Evolutionary conservation across 75 land plant genomes (phyloP).

Genomic region (Cunninghamia lanceolata): DNA sequence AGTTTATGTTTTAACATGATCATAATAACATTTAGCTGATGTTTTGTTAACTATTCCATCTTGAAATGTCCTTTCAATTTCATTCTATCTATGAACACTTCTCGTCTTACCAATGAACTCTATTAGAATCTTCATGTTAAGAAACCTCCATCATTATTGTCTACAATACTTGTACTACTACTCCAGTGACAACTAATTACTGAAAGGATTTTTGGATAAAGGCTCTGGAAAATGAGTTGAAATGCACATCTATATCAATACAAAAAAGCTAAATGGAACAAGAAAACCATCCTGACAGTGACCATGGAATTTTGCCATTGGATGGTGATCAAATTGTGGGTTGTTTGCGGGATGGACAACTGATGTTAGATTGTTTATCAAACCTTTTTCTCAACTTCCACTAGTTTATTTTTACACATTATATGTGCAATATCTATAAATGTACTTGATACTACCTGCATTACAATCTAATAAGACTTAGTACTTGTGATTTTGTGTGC

Average conservation of each 20-base stretch:
- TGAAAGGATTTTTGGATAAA: not conserved
- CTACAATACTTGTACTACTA: not conserved
- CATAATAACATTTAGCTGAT: not conserved
- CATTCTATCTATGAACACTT: not conserved
- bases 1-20: not conserved
- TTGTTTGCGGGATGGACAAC: not conserved
- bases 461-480: not conserved
- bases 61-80: not conserved
- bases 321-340: not conserved
- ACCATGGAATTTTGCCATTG: not conserved
- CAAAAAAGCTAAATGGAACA: not conserved
- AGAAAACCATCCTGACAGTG: not conserved
- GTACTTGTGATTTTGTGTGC: constrained; percentile 1
- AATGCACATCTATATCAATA: not conserved
- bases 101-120: not conserved
- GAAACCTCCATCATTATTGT: not conserved
- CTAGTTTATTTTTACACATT: not conserved
- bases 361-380: not conserved
- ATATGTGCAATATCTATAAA: not conserved
- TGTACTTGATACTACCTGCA: not conserved
- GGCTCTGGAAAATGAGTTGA: not conserved
- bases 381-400: not conserved
- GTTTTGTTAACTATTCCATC: not conserved
- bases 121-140: not conserved
- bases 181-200: not conserved